Evolutionary conservation across 176 grass and related monocot species (phyloP).

Genomic region (Calamus simplicifolius): DNA sequence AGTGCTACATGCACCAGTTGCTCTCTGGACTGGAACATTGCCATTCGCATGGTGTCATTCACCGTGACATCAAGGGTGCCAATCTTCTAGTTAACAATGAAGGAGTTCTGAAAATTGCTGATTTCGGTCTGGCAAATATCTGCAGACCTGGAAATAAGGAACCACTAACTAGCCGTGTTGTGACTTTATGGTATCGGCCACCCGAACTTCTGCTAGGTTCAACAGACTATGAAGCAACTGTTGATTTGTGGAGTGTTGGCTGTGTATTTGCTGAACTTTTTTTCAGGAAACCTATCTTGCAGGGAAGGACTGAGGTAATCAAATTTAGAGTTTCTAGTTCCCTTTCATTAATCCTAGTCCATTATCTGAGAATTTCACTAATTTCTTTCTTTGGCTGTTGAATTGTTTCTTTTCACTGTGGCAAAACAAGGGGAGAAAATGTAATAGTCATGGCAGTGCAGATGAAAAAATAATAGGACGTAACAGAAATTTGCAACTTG

Average conservation of each 20-base stretch:
- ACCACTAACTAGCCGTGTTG: slow-evolving; percentile 86
- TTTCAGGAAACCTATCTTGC: slow-evolving; percentile 63
- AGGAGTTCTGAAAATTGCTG: slow-evolving; percentile 89
- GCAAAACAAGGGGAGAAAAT: too few relatives aligned
- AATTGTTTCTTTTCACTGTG: too few relatives aligned
- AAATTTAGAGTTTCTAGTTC: slow-evolving; percentile 5
- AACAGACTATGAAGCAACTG: slow-evolving; percentile 80
- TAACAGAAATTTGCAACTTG: too few relatives aligned
- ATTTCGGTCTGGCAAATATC: slow-evolving; percentile 95
- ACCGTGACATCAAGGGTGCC: slow-evolving; percentile 94
- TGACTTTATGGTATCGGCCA: slow-evolving; percentile 94
- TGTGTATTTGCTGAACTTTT: slow-evolving; percentile 96
- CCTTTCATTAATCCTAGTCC: neutral
- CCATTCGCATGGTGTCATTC: slow-evolving; percentile 59
- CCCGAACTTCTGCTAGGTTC: slow-evolving; percentile 93
- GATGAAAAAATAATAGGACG: too few relatives aligned
- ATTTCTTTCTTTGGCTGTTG: too few relatives aligned
- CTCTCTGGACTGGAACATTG: slow-evolving; percentile 81
- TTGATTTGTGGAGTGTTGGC: slow-evolving; percentile 94
- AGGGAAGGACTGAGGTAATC: slow-evolving; percentile 94
- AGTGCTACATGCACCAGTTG: slow-evolving; percentile 94
- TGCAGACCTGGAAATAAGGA: slow-evolving; percentile 44
- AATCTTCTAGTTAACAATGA: slow-evolving; percentile 94
- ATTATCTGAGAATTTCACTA: neutral
- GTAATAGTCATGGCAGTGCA: too few relatives aligned